Base-by-base conservation (phyloP, 2,329 filamentous ascomycete species). In the Chaetomium olivaceum region DNA sequence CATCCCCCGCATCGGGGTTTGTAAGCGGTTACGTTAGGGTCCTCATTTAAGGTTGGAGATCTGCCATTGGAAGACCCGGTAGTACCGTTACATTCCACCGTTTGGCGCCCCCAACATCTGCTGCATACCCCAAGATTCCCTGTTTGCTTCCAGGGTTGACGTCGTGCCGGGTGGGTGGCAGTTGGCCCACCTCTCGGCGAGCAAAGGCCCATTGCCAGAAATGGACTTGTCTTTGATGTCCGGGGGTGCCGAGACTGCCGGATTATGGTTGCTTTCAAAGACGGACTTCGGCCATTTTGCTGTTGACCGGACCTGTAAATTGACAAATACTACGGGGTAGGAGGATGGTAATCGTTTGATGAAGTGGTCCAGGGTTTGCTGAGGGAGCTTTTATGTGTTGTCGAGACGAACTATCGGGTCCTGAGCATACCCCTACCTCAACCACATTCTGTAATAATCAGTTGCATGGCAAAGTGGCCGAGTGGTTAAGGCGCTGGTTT, bases 11-110 rank as follows among this genome's bases (percentile, higher is more conserved):
- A 52, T 36, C 16, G 16, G 39, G 50, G 58, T 63, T 63, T 33
- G 61, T 63, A 51, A 63, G 61, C 61, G 50, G 54, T 62, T 62
- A 62, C 61, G 55, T 58, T 58, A 58, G n/a, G 54, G 8, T 29
- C 4, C 23, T 39, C 54, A 63, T 27, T 57, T 43, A 43, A 21
- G 23, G 61, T 51, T 52, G 43, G 19, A 23, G 2, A 31, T 7
- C 61, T 52, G 54, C 14, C 61, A 58, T 58, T 58, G 54, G 55
- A 39, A 52, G 61, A 23, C 29, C 61, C 23, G 16, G 43, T 27
- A 36, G 19, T 27, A 21, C 25, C 14, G 51, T 62, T 62, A 21
- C 60, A 62, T 56, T 57, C 25, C 36, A 27, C 60, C 6, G 27
- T 62, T 50, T 25, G 39, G 25, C 36, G 31, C 7, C 23, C 48